Base-by-base conservation (phyloP, 2,329 filamentous ascomycete species). In the Microcyclospora pomicola region DNA sequence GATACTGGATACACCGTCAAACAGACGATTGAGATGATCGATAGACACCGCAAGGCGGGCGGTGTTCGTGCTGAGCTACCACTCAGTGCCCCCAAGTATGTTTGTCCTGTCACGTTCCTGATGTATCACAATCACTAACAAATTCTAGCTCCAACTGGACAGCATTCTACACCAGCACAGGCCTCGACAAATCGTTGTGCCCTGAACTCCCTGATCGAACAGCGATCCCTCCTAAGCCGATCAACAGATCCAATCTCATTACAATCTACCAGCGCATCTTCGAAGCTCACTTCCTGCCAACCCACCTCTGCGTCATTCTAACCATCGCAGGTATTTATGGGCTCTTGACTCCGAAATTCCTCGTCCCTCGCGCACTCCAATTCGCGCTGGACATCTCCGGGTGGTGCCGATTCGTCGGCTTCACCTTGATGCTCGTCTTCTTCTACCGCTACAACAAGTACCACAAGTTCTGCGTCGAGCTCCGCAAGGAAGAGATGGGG, bases 231-330 rank as follows among this genome's bases (percentile, higher is more conserved):
- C 44, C 42, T 7, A 44, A 43, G 34, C 43, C 47, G 3, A 50
- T 55, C 32, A 42, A 47, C 51, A 51, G 66, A 65, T 64, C 64
- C 51, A 72, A 68, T 45, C 65, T 76, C 33, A 56, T 74, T 45
- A 68, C 72, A 37, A 65, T 82, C 27, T 68, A 70, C 52, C 75
- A 80, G 52, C 72, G 80, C 13, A 62, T 83, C n/a, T 83, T 80
- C 49, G 79, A 83, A 55, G 79, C 79, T 0, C 79, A 83, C 55
- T 82, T 82, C 54, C 62, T 83, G 15, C 77, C 79, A 0, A 68
- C 76, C 12, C 79, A 83, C 49, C 75, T 75, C 61, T 73, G 71
- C 6, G 72, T 81, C 33, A 63, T 81, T 19, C 65, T 82, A 16
- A 49, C 81, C 32, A 67, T 74, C 2, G 79, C 76, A 0, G 70